Conservation (phyloP, 2,329 filamentous ascomycete genomes). For the Cryphonectria naterciae region DNA sequence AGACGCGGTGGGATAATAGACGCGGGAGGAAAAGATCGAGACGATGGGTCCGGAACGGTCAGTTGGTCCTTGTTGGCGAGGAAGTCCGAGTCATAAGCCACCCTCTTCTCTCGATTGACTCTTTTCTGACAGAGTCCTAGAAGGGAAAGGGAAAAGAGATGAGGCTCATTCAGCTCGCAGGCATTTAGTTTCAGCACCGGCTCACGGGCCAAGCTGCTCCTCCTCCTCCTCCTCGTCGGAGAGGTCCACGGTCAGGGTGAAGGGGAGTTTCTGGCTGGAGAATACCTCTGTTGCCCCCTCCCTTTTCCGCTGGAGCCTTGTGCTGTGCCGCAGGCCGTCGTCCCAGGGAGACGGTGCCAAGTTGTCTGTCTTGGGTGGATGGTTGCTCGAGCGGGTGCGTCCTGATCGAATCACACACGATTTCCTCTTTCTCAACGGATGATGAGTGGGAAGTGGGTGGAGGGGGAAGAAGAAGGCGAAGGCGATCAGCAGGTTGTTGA, state of each 20-base stretch:
- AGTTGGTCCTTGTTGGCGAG: not conserved
- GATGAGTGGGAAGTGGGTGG: not conserved
- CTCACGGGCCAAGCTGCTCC: slow-evolving; percentile 1
- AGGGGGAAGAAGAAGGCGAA: not conserved
- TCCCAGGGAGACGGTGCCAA: not conserved
- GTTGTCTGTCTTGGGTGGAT: not conserved
- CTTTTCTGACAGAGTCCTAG: not conserved
- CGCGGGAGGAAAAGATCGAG: slow-evolving; percentile 4
- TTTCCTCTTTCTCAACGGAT: not conserved
- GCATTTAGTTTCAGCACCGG: slow-evolving; percentile 1
- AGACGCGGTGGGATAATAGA: slow-evolving; percentile 25
- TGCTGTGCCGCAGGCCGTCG: slow-evolving; percentile 6
- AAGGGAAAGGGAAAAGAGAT: not conserved
- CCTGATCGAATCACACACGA: not conserved
- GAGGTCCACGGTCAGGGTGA: not conserved
- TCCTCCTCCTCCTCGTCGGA: not conserved
- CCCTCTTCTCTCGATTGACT: not conserved
- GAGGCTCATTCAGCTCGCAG: slow-evolving; percentile 19
- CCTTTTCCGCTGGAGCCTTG: not conserved
- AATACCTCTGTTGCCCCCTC: not conserved
- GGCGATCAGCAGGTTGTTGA: slow-evolving; percentile 4
- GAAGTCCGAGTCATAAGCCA: slow-evolving; percentile 2
- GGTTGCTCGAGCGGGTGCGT: not conserved
- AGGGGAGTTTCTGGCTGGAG: not conserved
- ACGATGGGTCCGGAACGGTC: not conserved